phyloP scores from a whole-genome alignment of 2,329 filamentous ascomycete genomes.

The Cercospora janseana region DNA sequence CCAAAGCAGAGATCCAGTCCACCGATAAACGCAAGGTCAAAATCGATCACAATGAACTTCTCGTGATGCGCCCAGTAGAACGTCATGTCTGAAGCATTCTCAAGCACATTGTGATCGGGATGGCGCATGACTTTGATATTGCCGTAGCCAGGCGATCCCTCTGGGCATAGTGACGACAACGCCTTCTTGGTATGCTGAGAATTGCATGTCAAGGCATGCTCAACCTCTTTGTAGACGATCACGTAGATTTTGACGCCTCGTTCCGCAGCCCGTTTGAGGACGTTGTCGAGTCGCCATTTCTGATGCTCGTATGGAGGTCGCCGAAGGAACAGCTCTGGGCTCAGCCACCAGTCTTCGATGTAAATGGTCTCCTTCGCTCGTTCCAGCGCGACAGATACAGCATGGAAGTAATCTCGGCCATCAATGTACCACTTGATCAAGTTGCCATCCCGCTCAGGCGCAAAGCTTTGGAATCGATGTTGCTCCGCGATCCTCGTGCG shows the following conservation, averaged over 20 bases:
- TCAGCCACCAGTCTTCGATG: constrained; percentile 96
- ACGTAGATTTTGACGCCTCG: constrained; percentile 92
- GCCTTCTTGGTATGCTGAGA: constrained; percentile 90
- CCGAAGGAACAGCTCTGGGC: constrained; percentile 80
- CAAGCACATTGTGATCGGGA: constrained; percentile 90
- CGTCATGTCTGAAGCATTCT: constrained; percentile 93
- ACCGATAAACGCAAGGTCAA: constrained; percentile 85
- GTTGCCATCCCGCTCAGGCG: constrained; percentile 81
- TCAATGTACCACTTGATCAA: constrained; percentile 93
- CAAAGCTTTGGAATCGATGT: constrained; percentile 86
- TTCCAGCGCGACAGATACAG: constrained; percentile 87
- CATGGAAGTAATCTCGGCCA: constrained; percentile 89
- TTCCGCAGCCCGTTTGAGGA: constrained; percentile 85
- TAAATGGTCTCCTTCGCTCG: constrained; percentile 90
- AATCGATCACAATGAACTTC: constrained; percentile 95
- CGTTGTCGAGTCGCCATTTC: constrained; percentile 80
- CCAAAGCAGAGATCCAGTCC: constrained; percentile 95
- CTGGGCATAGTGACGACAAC: constrained; percentile 72
- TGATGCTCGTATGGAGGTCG: constrained; percentile 79
- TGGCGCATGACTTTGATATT: constrained; percentile 90
- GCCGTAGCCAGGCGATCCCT: constrained; percentile 76
- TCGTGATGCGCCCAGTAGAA: constrained; percentile 99
- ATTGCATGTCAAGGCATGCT: constrained; percentile 73
- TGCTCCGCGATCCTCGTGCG: constrained; percentile 67
- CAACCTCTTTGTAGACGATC: constrained; percentile 82